Evolutionary conservation across 2,329 filamentous ascomycete genomes (phyloP).

Genomic region (Ustulina deusta): DNA sequence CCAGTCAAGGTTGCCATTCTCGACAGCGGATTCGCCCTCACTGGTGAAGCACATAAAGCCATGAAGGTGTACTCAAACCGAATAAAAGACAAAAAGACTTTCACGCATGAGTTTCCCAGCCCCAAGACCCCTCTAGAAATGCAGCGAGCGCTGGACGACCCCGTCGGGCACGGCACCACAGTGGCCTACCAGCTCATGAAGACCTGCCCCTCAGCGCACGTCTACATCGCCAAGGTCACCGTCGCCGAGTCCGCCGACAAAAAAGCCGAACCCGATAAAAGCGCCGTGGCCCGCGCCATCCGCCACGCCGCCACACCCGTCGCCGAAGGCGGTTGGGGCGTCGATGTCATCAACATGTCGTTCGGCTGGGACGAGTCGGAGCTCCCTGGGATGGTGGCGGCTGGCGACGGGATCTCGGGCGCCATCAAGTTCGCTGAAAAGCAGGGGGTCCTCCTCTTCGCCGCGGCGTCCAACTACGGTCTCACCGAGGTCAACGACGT

Average conservation of each 20-base stretch:
- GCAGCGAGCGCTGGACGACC: slow-evolving; percentile 5
- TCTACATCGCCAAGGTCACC: slow-evolving; percentile 30
- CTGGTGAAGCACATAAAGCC: not conserved
- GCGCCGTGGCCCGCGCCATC: slow-evolving; percentile 9
- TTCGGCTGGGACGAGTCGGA: slow-evolving; percentile 23
- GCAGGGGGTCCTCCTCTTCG: slow-evolving; percentile 22
- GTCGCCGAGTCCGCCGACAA: slow-evolving; percentile 1
- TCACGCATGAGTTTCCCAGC: slow-evolving; percentile 10
- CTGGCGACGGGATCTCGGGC: slow-evolving; percentile 8
- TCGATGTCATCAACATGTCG: slow-evolving; percentile 29
- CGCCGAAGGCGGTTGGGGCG: slow-evolving; percentile 16
- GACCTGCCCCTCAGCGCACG: slow-evolving; percentile 22
- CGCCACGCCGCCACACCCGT: slow-evolving; percentile 4
- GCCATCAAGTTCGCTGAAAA: slow-evolving; percentile 19
- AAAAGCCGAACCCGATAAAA: slow-evolving; percentile 17
- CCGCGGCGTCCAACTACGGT: slow-evolving; percentile 25
- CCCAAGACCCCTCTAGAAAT: not conserved
- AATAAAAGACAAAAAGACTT: slow-evolving; percentile 14
- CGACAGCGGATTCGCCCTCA: slow-evolving; percentile 24
- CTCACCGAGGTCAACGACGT: slow-evolving; percentile 20
- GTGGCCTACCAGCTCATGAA: slow-evolving; percentile 24
- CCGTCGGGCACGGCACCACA: slow-evolving; percentile 19
- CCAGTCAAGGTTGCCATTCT: slow-evolving; percentile 24
- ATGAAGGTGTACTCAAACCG: slow-evolving; percentile 13
- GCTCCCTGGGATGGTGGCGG: not conserved